Conservation (phyloP, 208 protist species). For the Wallacemonas sp. region DNA sequence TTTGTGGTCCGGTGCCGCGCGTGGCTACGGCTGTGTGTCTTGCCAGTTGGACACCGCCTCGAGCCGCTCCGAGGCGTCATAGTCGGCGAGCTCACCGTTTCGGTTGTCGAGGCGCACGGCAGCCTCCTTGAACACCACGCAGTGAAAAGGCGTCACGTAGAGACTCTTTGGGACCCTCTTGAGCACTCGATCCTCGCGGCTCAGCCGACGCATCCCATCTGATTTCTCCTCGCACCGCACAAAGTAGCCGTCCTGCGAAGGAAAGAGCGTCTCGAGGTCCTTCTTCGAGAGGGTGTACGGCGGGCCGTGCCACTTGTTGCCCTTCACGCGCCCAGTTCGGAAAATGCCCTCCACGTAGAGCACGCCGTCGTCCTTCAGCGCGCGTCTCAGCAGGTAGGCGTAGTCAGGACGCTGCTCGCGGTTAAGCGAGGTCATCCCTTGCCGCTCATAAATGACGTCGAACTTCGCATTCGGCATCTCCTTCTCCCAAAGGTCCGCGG, state of each 20-base stretch:
- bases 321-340: slow-evolving; percentile 77
- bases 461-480: slow-evolving; percentile 45
- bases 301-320: slow-evolving; percentile 75
- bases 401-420: slow-evolving; percentile 82
- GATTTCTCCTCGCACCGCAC: slow-evolving; percentile 88
- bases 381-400: slow-evolving; percentile 75
- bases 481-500: slow-evolving; percentile 71
- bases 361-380: slow-evolving; percentile 78
- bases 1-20: slow-evolving; percentile 11
- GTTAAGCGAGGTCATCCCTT: slow-evolving; percentile 83
- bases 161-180: slow-evolving; percentile 76
- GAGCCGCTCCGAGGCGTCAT: not conserved
- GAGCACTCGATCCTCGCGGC: slow-evolving; percentile 74
- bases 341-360: slow-evolving; percentile 90
- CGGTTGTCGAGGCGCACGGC: slow-evolving; percentile 45
- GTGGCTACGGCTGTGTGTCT: not conserved
- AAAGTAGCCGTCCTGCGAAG: slow-evolving; percentile 58
- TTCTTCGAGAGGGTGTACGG: slow-evolving; percentile 66
- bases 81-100: not conserved
- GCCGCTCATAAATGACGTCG: slow-evolving; percentile 89
- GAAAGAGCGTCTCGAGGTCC: slow-evolving; percentile 81
- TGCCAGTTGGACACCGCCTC: not conserved
- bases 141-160: slow-evolving; percentile 86
- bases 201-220: slow-evolving; percentile 78
- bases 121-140: slow-evolving; percentile 73